Conservation (phyloP, 2,329 filamentous ascomycete genomes). For the Chaetomiaceae sp. region DNA sequence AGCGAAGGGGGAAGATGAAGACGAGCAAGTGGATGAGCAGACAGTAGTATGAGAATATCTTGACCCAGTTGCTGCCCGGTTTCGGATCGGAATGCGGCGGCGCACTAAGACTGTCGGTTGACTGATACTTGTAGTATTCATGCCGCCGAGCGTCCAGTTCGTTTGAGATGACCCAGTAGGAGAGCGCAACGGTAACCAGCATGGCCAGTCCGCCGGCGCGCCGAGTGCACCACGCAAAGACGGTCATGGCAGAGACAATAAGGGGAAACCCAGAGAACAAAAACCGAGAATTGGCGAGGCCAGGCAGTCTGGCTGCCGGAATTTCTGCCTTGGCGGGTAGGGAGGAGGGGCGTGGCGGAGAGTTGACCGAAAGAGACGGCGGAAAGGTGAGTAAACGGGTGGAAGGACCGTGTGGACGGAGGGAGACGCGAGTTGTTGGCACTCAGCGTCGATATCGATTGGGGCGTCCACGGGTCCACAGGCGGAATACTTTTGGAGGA, state of each 20-base stretch:
- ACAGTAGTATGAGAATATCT: slow-evolving; percentile 59
- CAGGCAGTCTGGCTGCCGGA: neutral
- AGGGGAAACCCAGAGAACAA: neutral
- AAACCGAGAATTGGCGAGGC: slow-evolving; percentile 2
- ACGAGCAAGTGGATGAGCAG: slow-evolving; percentile 61
- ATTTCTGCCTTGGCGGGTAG: no score
- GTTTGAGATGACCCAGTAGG: slow-evolving; percentile 51
- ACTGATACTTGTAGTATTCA: slow-evolving; percentile 41
- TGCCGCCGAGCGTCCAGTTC: slow-evolving; percentile 43
- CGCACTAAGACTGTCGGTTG: slow-evolving; percentile 36
- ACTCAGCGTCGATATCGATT: slow-evolving; percentile 18
- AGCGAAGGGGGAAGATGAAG: slow-evolving; percentile 57
- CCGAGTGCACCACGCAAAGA: slow-evolving; percentile 51
- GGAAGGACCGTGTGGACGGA: slow-evolving; percentile 18
- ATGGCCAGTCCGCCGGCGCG: slow-evolving; percentile 53
- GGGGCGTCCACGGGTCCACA: slow-evolving; percentile 21
- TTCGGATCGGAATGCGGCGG: slow-evolving; percentile 30
- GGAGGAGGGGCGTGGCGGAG: slow-evolving; percentile 4
- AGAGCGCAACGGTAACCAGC: slow-evolving; percentile 43
- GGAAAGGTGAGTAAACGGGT: neutral
- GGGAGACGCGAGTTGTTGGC: slow-evolving; percentile 20
- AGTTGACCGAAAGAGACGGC: slow-evolving; percentile 13
- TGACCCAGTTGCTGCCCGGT: slow-evolving; percentile 47
- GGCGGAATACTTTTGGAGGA: slow-evolving; percentile 15
- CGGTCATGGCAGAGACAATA: slow-evolving; percentile 40